phyloP scores from a whole-genome alignment of 345 rosid genomes.

The Murraya koenigii region DNA sequence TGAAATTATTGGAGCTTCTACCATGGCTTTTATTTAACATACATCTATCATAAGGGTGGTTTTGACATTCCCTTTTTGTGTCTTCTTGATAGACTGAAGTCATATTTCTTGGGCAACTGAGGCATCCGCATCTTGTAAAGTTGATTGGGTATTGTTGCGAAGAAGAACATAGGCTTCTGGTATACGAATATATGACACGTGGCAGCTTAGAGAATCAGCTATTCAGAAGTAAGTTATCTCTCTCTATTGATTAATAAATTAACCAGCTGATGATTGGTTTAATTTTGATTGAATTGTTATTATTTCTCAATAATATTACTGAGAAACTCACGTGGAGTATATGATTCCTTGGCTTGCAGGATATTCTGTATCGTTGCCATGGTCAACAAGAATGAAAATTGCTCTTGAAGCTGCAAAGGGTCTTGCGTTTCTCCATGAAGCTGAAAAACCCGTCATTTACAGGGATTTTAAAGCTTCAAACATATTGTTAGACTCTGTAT shows the following conservation, averaged over 20 bases:
- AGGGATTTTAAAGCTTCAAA: constrained; percentile 91
- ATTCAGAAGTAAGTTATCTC: constrained; percentile 57
- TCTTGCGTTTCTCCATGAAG: constrained; percentile 83
- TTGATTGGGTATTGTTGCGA: constrained; percentile 88
- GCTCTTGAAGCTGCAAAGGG: constrained; percentile 95
- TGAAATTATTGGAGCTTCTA: constrained; percentile 2
- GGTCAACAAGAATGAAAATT: constrained; percentile 92
- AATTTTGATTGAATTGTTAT: too few relatives aligned
- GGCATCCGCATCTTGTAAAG: constrained; percentile 80
- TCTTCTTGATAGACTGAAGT: constrained; percentile 63
- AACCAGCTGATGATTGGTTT: too few relatives aligned
- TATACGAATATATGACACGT: constrained; percentile 88
- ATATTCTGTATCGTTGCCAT: constrained; percentile 70
- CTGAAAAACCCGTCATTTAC: constrained; percentile 82
- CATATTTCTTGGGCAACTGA: constrained; percentile 72
- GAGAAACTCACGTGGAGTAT: too few relatives aligned
- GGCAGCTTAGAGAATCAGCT: constrained; percentile 94
- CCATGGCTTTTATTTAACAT: background rate
- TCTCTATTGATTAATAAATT: background rate
- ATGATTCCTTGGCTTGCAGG: constrained; percentile 35
- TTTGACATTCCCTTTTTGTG: background rate
- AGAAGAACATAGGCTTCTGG: constrained; percentile 79
- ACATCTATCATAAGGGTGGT: background rate
- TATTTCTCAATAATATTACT: too few relatives aligned
- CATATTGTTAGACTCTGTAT: constrained; percentile 81